Evolutionary conservation across 257 asterid genomes (phyloP).

Genomic region (Penstemon eatonii): DNA sequence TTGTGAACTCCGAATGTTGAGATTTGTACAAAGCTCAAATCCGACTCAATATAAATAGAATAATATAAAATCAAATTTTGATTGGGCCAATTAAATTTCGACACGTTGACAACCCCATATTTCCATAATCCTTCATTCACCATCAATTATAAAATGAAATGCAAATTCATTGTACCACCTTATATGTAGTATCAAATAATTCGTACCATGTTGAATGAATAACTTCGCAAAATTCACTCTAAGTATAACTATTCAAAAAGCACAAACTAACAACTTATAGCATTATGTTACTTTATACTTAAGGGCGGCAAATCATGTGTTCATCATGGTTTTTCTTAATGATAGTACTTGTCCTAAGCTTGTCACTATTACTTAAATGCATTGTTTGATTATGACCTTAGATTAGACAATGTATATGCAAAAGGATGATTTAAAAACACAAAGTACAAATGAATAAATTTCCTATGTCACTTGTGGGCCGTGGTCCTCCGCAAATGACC

Average conservation of each 20-base stretch:
- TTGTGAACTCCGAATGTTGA: no score
- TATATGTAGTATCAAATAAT: no score
- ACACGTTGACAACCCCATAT: not conserved
- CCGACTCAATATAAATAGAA: no score
- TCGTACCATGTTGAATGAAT: not conserved
- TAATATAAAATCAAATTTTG: no score
- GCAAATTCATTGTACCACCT: no score
- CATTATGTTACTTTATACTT: slow-evolving; percentile 11
- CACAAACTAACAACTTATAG: slow-evolving; percentile 17
- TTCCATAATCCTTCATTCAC: no score
- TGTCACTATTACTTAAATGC: slow-evolving; percentile 20
- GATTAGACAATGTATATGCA: slow-evolving; percentile 38
- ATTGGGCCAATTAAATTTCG: no score
- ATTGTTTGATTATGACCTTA: slow-evolving; percentile 26
- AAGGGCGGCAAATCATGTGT: slow-evolving; percentile 39
- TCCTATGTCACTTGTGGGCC: no score
- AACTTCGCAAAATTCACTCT: not conserved
- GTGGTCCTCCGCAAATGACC: no score
- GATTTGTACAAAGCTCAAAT: no score
- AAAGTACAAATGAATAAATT: not conserved
- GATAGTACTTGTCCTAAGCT: slow-evolving; percentile 28
- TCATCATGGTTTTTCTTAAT: slow-evolving; percentile 38
- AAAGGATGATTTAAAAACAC: slow-evolving; percentile 28
- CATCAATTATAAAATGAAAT: no score
- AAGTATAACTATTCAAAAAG: not conserved